Conservation (phyloP, 768 basidiomycete species). For the Rhodotorula toruloides region DNA sequence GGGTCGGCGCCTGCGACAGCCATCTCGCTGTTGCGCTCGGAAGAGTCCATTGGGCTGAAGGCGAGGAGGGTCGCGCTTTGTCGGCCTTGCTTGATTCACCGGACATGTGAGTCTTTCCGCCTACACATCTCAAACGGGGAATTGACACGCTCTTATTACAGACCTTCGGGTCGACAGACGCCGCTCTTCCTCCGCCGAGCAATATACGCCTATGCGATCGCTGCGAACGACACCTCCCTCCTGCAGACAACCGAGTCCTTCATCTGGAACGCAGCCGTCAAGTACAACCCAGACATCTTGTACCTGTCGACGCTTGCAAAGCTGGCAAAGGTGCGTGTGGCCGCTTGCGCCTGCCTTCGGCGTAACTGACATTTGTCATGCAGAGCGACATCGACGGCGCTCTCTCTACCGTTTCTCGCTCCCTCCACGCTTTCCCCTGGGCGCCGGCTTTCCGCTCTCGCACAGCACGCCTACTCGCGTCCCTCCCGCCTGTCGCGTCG, state of each 20-base stretch:
- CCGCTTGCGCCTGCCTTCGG: background rate
- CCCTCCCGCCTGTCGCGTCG: background rate
- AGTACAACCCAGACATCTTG: slow-evolving; percentile 21
- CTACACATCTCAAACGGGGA: too few relatives aligned
- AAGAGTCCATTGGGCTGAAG: slow-evolving; percentile 19
- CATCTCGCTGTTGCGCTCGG: slow-evolving; percentile 11
- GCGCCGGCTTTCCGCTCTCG: slow-evolving; percentile 5
- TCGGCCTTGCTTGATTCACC: slow-evolving; percentile 26
- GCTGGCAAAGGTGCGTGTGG: slow-evolving; percentile 13
- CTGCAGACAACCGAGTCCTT: slow-evolving; percentile 7
- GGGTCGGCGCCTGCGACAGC: background rate
- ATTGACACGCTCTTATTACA: background rate
- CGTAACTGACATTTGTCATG: too few relatives aligned
- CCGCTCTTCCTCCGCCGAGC: slow-evolving; percentile 32
- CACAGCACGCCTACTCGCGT: slow-evolving; percentile 16
- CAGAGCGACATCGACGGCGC: slow-evolving; percentile 16
- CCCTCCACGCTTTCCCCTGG: slow-evolving; percentile 34
- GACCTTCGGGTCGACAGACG: slow-evolving; percentile 1
- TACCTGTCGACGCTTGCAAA: slow-evolving; percentile 7
- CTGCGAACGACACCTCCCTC: slow-evolving; percentile 17
- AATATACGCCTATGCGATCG: slow-evolving; percentile 26
- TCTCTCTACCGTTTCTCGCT: slow-evolving; percentile 9
- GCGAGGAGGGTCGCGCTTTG: slow-evolving; percentile 25
- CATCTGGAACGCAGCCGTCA: slow-evolving; percentile 6
- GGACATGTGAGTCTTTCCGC: slow-evolving; percentile 7